Evolutionary conservation across 257 asterid species (phyloP), one percentile per base, ranked within the genome.

Genomic region (Rauvolfia tetraphylla): DNA sequence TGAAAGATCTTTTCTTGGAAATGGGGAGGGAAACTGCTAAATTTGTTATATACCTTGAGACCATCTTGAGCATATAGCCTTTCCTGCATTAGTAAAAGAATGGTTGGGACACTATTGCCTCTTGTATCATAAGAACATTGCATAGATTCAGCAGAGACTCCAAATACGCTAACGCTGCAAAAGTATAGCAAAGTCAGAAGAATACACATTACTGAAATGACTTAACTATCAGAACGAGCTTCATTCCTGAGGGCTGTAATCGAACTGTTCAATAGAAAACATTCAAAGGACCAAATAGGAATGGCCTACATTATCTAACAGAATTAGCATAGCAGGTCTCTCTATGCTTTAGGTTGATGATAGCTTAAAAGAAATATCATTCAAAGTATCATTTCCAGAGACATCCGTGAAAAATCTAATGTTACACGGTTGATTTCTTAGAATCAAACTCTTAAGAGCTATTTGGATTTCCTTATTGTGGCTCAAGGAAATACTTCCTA

Each of bases 31-130:
- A 73, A 71, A 23, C 71, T 48, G 23, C 4, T 57, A 51, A 20
- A 36, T 23, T 56, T 51, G 4, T 69, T 76, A 68, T 18, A 66
- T 80, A 93, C 99, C 98, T 90, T 86, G 29, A 93, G 85, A 42
- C 99, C 99, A 57, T 82, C 92, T 79, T 93, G 98, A 12, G 94
- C 59, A 71, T 93, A 89, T 72, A 95, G 73, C 25, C 90, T 90
- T 66, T 93, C 95, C 72, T 95, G 99, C 97, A 95, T 92, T 56
- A 93, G 76, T 66, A 95, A 70, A 70, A 95, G 89, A 76, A 95
- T 95, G 38, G 97, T 93, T 49, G 99, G 99, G 80, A 95, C 96
- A 77, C 99, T 95, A n/a, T 95, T 95, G 77, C 98, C 97, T 79
- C 97, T 87, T 31, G 87, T 75, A 83, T 95, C 98, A 48, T 83